Base-by-base conservation (phyloP, 2,329 filamentous ascomycete genomes). In the Fusarium sp. region DNA sequence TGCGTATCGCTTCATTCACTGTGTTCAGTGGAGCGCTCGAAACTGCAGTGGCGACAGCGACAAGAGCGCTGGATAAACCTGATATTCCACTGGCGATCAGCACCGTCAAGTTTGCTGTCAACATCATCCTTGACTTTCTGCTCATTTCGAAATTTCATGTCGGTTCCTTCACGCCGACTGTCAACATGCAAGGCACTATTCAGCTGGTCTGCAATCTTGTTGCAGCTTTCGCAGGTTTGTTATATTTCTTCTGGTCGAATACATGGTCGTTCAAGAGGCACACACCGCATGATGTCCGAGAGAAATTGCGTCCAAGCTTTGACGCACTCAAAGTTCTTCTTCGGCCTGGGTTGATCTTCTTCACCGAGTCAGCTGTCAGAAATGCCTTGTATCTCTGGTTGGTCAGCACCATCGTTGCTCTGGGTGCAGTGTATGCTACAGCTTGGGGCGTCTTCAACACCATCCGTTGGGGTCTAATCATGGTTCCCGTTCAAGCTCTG, bases 401-500 rank as follows among this genome's bases (percentile, higher is more conserved):
- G 0, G 86, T 94, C 2, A 86, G 83, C 59, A 89, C 86, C 9
- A 92, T 94, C 23, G 86, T 94, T 0, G 82, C 86, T 0, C 83
- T 94, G 66, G 91, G 91, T 0, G 81, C 83, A 0, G 86, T 89
- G 11, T 94, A 94, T 78, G 89, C 91, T 0, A 94, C 91, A 0
- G 91, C 92, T 1, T 94, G 91, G 92, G 90, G 91, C 4, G 84
- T 94, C 15, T 94, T 94, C 82, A 92, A 88, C 62, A 94, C 91
- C 0, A 94, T 94, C 46, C 86, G 91, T 19, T 94, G 92, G 92
- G 92, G 92, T 0, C 83, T 94, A 2, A 83, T 94, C 35, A 94
- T 94, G 92, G 91, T 94, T 0, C 92, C 92, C 0, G 90, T 94
- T 0, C 87, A 90, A 68, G 86, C 91, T 0, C 83, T 94, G 1